phyloP scores from a whole-genome alignment of 495 filamentous ascomycete species.

The Xanthoparmelia taractica region DNA sequence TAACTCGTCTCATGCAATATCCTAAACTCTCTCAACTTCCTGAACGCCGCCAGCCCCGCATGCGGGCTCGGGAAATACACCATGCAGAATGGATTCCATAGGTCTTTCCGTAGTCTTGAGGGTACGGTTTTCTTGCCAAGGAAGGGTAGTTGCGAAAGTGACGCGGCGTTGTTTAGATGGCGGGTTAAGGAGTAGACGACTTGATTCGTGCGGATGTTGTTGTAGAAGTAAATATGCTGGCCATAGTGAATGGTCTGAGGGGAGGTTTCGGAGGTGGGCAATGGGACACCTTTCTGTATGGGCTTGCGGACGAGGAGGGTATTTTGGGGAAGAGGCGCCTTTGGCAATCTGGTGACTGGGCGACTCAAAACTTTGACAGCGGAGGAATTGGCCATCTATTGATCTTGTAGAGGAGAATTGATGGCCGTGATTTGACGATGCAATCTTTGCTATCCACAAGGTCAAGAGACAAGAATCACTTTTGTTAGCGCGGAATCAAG shows the following conservation, averaged over 20 bases:
- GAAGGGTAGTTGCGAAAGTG: constrained; percentile 70
- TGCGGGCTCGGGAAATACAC: constrained; percentile 58
- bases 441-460: background rate
- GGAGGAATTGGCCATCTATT: background rate
- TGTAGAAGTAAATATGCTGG: constrained; percentile 74
- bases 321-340: constrained; percentile 7
- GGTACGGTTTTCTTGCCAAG: constrained; percentile 87
- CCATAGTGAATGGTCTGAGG: constrained; percentile 40
- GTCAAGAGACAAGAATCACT: background rate
- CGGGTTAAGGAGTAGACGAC: constrained; percentile 72
- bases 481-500: background rate
- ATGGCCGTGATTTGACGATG: background rate
- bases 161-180: constrained; percentile 56
- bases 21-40: constrained; percentile 75
- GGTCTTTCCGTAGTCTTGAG: constrained; percentile 71
- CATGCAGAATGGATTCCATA: constrained; percentile 76
- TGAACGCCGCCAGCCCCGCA: constrained; percentile 67
- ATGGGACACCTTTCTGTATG: constrained; percentile 13
- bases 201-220: constrained; percentile 71
- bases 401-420: background rate
- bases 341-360: background rate
- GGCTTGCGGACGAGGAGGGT: constrained; percentile 20
- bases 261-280: constrained; percentile 4
- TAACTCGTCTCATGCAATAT: constrained; percentile 59
- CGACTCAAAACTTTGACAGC: background rate